Conservation (phyloP, 2,329 filamentous ascomycete genomes). For the Cytospora piceae region DNA sequence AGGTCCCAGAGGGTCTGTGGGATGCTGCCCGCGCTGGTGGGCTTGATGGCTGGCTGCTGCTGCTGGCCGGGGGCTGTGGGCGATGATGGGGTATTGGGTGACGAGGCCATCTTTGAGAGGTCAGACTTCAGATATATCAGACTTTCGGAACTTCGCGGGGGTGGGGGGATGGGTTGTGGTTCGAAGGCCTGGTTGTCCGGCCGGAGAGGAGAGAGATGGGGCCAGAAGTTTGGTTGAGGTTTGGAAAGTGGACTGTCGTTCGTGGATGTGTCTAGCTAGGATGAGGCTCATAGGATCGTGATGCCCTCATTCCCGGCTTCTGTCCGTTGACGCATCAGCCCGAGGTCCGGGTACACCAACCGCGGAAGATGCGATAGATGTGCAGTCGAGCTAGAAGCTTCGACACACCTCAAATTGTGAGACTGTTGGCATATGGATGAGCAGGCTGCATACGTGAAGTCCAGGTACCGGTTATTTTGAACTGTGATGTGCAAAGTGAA, state of each 20-base stretch:
- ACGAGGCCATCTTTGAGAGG: conserved; percentile 19
- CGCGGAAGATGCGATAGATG: background rate
- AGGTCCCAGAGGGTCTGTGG: conserved; percentile 58
- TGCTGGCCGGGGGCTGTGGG: conserved; percentile 2
- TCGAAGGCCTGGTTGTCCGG: background rate
- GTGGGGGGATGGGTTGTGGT: background rate
- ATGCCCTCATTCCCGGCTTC: conserved; percentile 1
- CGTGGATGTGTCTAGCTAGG: background rate
- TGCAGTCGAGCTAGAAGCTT: background rate
- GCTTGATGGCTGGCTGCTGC: background rate
- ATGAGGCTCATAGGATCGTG: background rate
- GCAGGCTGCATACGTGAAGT: background rate
- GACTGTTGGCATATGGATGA: background rate
- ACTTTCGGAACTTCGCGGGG: background rate
- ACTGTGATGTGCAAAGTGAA: background rate
- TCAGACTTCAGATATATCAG: background rate
- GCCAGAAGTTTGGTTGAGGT: background rate
- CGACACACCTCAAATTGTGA: background rate
- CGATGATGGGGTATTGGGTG: conserved; percentile 6
- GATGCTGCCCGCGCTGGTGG: conserved; percentile 33
- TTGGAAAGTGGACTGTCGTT: background rate
- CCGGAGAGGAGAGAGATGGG: background rate
- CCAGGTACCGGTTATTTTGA: background rate
- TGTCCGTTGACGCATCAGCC: background rate
- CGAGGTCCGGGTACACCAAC: background rate